These are phyloP conservation scores for Balakata baccata DNA, from an alignment of 345 rosid genomes.

Conservation along the genomic window DNA sequence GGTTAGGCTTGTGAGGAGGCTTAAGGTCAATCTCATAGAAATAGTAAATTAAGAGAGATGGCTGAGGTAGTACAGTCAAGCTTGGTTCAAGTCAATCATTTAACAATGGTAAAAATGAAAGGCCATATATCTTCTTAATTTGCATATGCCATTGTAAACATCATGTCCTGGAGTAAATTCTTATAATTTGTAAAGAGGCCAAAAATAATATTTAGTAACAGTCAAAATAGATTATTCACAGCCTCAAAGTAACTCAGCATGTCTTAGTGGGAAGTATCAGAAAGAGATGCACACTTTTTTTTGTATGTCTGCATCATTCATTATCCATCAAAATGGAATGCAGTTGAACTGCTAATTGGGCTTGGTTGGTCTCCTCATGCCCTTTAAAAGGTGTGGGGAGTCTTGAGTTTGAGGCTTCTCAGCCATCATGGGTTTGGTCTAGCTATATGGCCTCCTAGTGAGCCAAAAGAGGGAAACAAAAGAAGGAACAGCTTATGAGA, in stretches of 20 bases:
- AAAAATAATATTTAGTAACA: neutral
- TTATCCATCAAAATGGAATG: neutral
- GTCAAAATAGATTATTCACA: too few relatives aligned
- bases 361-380: neutral
- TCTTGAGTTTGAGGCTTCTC: neutral
- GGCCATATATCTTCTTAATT: neutral
- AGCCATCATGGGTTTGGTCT: neutral
- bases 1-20: neutral
- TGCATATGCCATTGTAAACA: neutral
- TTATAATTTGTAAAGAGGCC: neutral
- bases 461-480: neutral
- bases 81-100: neutral
- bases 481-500: neutral
- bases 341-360: neutral
- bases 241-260: neutral
- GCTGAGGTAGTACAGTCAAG: neutral
- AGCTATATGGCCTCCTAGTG: too few relatives aligned
- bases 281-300: constrained; percentile 15
- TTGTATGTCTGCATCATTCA: neutral
- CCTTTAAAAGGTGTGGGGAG: neutral
- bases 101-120: neutral
- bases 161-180: neutral
- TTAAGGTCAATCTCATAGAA: neutral
- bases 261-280: neutral
- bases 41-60: neutral